Evolutionary conservation across 495 filamentous ascomycete genomes (phyloP), one percentile per base, ranked within the genome.

Genomic region (Aspergillus nanangensis): DNA sequence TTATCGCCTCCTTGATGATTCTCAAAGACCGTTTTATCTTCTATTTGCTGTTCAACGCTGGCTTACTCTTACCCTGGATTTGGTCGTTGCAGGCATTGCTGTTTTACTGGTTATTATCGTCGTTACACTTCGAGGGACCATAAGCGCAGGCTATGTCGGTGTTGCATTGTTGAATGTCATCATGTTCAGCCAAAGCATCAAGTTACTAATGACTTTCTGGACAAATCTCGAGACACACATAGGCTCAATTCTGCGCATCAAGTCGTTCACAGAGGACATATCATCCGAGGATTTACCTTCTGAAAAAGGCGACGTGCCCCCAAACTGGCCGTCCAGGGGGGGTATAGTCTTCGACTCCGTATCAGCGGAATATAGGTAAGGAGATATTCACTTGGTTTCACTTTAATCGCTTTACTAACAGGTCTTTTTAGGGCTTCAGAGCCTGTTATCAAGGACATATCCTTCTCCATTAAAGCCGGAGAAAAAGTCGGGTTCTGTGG

Each of bases 161-260:
- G 72, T 83, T 7, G 79, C 82, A 0, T 50, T 83, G 10, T 51
- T 78, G 21, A 81, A 81, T 48, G 66, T 83, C 21, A 76, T 80
- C n/a, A 51, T 67, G 14, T 79, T 79, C 58, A 74, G 66, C 29
- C 69, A 77, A 38, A 70, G 61, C 38, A 65, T 80, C 49, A 74
- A 74, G 48, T 57, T 74, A 3, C 48, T 79, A 15, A 62, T 80
- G 9, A 70, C 67, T n/a, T 74, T 70, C 50, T 82, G 77, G 77
- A 80, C 79, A 8, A 71, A 70, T 43, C 61, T 82, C 21, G 79
- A 81, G 39, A 81, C 76, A 3, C 65, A 70, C 25, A 74, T 83
- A 21, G 78, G 79, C 0, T 77, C 78, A 15, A 70, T 83, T 7
- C 61, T 74, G 8, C 69, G 82, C n/a, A 68, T 87, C 44, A 81